Evolutionary conservation across 2,329 filamentous ascomycete species (phyloP).

Genomic region (Mycosphaerella sp.): DNA sequence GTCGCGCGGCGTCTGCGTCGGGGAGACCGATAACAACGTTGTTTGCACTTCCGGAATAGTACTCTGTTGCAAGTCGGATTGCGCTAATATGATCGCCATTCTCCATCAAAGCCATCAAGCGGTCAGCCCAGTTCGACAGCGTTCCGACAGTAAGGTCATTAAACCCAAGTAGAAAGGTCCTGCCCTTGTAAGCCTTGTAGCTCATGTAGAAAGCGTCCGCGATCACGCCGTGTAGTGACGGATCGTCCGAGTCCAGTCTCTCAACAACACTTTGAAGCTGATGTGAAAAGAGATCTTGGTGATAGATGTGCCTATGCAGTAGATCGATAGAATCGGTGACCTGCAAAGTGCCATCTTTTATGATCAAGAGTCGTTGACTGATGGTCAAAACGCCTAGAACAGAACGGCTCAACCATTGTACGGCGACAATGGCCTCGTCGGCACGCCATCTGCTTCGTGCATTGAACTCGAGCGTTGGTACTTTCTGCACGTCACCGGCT

Average conservation of each 20-base stretch:
- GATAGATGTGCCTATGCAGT: slow-evolving; percentile 85
- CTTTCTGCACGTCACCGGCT: slow-evolving; percentile 63
- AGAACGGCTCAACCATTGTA: slow-evolving; percentile 94
- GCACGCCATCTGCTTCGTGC: slow-evolving; percentile 84
- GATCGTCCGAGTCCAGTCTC: slow-evolving; percentile 77
- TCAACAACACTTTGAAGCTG: slow-evolving; percentile 83
- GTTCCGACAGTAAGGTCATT: slow-evolving; percentile 87
- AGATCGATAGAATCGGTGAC: slow-evolving; percentile 95
- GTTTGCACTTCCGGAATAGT: slow-evolving; percentile 86
- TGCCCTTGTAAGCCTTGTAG: slow-evolving; percentile 89
- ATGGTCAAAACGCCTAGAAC: slow-evolving; percentile 89
- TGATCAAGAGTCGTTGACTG: slow-evolving; percentile 82
- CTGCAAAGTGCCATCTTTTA: slow-evolving; percentile 82
- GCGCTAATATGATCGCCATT: slow-evolving; percentile 92
- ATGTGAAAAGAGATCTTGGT: slow-evolving; percentile 79
- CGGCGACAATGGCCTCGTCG: slow-evolving; percentile 89
- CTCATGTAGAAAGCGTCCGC: slow-evolving; percentile 99
- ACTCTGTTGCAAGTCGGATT: slow-evolving; percentile 82
- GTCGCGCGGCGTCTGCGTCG: slow-evolving; percentile 68
- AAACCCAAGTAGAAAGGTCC: slow-evolving; percentile 87
- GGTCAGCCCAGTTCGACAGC: slow-evolving; percentile 94
- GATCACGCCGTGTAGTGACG: slow-evolving; percentile 88
- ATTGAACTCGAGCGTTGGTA: slow-evolving; percentile 69
- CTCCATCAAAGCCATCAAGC: slow-evolving; percentile 89
- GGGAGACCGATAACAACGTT: slow-evolving; percentile 91